Evolutionary conservation across 176 grass and related monocot species (phyloP), one percentile per base, ranked within the genome.

Genomic region (Carex cristatella): DNA sequence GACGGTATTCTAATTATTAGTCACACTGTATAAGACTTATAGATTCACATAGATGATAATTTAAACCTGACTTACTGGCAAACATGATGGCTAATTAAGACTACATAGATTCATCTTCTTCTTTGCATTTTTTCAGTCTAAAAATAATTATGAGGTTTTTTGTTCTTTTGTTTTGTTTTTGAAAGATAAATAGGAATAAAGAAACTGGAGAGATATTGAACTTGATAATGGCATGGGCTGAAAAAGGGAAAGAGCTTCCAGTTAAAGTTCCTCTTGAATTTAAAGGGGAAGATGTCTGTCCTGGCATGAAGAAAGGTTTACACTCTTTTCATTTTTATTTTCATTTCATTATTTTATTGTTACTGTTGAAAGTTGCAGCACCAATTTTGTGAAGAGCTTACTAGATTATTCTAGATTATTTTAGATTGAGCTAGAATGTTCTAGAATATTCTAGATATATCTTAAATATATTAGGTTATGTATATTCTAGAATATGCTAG

Each of bases 291-390:
- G 93, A 93, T 81, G 54, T 70, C 68, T 98, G 95, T 61, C 89
- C 89, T 81, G 93, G 93, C 18, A 86, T 98, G 83, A 94, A 92
- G 70, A 98, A 95, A 98, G 95, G 95, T 98, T 84, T 54, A 13
- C 2, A 44, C 6, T 66, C 85, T 81, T 6, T 83, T 62, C 44
- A 5, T 2, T 91, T 32, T 60, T 7, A 1, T 27, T 27, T 81
- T 46, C 19, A 23, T 49, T 64, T 56, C 28, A 57, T 56, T 56
- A 51, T 51, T 51, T 51, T 51, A 51, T 51, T 10, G 2, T 51
- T 51, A 51, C 48, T 61, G 8, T 49, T 49, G 46, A 49, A 49
- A 9, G 7, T 49, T 49, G 46, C 46, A 10, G 1, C 46, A 49
- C 46, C 1, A 49, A 49, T 40, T 10, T 40, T 40, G 4, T 4